Percentiles rank a stretch among this genome's conserved stretches.
phyloP scores from a whole-genome alignment of 345 rosid species.

The Arabis hirsuta region DNA sequence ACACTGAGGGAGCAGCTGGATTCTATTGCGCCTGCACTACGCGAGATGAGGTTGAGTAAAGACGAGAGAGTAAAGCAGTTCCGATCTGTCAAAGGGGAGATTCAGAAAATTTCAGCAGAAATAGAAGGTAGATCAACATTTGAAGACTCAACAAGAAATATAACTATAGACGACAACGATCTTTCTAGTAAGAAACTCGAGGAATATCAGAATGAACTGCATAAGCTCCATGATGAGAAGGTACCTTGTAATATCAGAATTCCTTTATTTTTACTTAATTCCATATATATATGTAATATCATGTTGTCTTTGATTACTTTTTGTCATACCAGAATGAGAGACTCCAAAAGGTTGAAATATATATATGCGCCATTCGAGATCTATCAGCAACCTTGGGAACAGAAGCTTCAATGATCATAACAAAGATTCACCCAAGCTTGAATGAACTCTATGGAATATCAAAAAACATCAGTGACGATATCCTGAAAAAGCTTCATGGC shows the following conservation, averaged over 20 bases:
- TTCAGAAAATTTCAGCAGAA: constrained; percentile 84
- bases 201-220: constrained; percentile 86
- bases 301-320: constrained; percentile 25
- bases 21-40: constrained; percentile 86
- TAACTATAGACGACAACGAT: constrained; percentile 76
- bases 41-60: constrained; percentile 85
- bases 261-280: neutral
- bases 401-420: constrained; percentile 95
- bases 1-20: constrained; percentile 86
- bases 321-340: constrained; percentile 66
- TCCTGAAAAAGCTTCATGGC: constrained; percentile 74
- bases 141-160: constrained; percentile 62
- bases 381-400: constrained; percentile 78
- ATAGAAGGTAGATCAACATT: constrained; percentile 81
- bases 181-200: constrained; percentile 91
- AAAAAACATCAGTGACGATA: constrained; percentile 84
- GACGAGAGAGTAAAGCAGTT: constrained; percentile 84
- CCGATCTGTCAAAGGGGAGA: constrained; percentile 74
- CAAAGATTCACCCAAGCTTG: constrained; percentile 93
- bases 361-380: constrained; percentile 62
- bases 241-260: constrained; percentile 44
- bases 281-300: too few relatives aligned
- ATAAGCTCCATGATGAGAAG: constrained; percentile 84
- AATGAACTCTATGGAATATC: constrained; percentile 91
- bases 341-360: constrained; percentile 80